phyloP scores from a whole-genome alignment of 2,329 filamentous ascomycete genomes.

The Talaromyces sp. region DNA sequence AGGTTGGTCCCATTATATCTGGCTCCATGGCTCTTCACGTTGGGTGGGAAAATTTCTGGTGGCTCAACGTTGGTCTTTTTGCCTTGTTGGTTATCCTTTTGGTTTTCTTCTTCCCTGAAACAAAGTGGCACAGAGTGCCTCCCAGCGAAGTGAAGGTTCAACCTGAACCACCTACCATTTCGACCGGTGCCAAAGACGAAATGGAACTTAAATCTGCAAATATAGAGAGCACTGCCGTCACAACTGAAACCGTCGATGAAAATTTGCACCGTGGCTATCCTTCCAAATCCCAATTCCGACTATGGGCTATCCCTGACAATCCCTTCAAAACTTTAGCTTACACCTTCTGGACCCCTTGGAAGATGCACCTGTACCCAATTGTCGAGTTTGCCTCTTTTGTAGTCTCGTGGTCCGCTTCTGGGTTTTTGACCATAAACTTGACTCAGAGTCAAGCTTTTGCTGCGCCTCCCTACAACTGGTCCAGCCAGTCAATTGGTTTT shows the following conservation, averaged over 20 bases:
- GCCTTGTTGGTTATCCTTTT: conserved; percentile 46
- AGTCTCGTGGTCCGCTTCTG: conserved; percentile 56
- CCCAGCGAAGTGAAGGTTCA: conserved; percentile 21
- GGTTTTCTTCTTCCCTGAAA: conserved; percentile 61
- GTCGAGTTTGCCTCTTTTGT: conserved; percentile 60
- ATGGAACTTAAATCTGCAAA: conserved; percentile 14
- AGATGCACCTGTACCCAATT: conserved; percentile 59
- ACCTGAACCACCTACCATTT: conserved; percentile 10
- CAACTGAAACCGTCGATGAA: conserved; percentile 11
- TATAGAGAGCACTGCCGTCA: neutral
- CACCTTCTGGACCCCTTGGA: conserved; percentile 59
- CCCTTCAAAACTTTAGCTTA: conserved; percentile 30
- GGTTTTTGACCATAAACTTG: conserved; percentile 59
- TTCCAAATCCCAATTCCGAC: conserved; percentile 51
- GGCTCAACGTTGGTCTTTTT: conserved; percentile 57
- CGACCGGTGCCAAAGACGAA: conserved; percentile 8
- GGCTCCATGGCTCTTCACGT: conserved; percentile 57
- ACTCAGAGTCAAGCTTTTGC: conserved; percentile 54
- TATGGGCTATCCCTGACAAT: conserved; percentile 49
- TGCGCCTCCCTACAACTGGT: conserved; percentile 53
- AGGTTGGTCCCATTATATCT: conserved; percentile 54
- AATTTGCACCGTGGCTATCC: conserved; percentile 52
- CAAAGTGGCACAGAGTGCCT: conserved; percentile 50
- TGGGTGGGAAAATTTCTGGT: conserved; percentile 63
- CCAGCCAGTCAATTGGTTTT: conserved; percentile 48